A percentile compares a stretch with the other conserved stretches of the same genome.
Evolutionary conservation across 345 rosid genomes (phyloP).

Genomic region (Linum lewisii): DNA sequence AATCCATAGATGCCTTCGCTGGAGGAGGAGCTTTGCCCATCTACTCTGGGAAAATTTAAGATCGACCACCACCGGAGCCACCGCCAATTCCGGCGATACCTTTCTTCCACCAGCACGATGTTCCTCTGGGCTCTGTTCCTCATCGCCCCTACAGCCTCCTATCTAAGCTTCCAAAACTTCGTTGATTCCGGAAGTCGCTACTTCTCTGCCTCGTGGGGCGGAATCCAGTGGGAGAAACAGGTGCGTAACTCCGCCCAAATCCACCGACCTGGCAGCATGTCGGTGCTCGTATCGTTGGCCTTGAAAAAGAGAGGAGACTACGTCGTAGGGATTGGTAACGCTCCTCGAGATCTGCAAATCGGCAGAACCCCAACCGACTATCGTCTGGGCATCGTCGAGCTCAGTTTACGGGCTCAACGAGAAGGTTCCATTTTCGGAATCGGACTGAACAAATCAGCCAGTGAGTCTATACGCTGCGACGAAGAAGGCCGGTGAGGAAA

Average conservation of each 20-base stretch:
- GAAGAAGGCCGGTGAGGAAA: too few relatives aligned
- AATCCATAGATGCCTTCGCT: not conserved
- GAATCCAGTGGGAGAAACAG: too few relatives aligned
- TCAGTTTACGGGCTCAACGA: not conserved
- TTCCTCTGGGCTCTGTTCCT: too few relatives aligned
- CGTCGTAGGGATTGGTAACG: constrained; percentile 2
- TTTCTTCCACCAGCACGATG: too few relatives aligned
- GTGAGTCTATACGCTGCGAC: not conserved
- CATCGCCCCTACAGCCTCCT: too few relatives aligned
- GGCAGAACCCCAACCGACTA: not conserved
- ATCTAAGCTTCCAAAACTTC: constrained; percentile 1
- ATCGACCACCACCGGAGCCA: not conserved
- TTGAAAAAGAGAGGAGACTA: too few relatives aligned
- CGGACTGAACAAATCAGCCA: not conserved
- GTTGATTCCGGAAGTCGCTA: not conserved
- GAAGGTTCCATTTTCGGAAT: not conserved
- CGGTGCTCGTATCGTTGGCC: not conserved
- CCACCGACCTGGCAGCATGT: not conserved
- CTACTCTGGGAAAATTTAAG: constrained; percentile 1
- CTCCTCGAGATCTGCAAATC: constrained; percentile 4
- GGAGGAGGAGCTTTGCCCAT: constrained; percentile 1
- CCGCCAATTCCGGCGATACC: too few relatives aligned
- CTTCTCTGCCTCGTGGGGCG: constrained; percentile 5
- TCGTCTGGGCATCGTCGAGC: too few relatives aligned
- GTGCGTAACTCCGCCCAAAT: not conserved